phyloP scores from a whole-genome alignment of 306 rosid species.

The Begonia peltatifolia region DNA sequence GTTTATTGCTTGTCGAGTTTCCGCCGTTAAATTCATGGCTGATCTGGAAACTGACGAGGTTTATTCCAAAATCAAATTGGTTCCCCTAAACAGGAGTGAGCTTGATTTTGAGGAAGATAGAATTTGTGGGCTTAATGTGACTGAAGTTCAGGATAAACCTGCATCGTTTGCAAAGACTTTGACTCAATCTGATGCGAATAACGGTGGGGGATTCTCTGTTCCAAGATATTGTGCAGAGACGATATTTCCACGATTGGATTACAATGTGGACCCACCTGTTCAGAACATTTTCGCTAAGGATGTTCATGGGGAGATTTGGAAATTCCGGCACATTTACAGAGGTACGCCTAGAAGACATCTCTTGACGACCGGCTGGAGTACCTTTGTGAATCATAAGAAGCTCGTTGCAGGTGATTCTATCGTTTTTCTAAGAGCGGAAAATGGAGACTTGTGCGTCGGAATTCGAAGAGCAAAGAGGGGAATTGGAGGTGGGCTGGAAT shows the following conservation, averaged over 20 bases:
- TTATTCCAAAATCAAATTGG: conserved; percentile 47
- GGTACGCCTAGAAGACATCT: conserved; percentile 94
- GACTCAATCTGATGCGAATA: conserved; percentile 78
- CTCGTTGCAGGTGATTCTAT: conserved; percentile 88
- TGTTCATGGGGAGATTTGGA: conserved; percentile 89
- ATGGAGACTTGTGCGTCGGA: conserved; percentile 78
- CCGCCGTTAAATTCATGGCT: conserved; percentile 57
- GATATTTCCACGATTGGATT: neutral
- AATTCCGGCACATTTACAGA: conserved; percentile 77
- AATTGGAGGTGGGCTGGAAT: conserved; percentile 45
- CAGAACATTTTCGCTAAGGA: conserved; percentile 42
- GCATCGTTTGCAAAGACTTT: neutral
- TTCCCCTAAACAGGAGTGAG: neutral
- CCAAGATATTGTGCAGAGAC: conserved; percentile 3
- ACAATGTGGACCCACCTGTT: neutral
- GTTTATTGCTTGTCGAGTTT: conserved; percentile 43
- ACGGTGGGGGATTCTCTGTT: neutral
- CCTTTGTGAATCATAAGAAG: conserved; percentile 84
- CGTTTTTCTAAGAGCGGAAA: conserved; percentile 65
- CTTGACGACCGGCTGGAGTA: conserved; percentile 95
- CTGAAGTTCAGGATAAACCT: conserved; percentile 7
- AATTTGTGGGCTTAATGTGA: neutral
- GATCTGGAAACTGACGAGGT: conserved; percentile 85
- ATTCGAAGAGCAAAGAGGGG: conserved; percentile 80
- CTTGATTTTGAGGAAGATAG: neutral